These are phyloP conservation scores for Amyloporia xantha DNA, from an alignment of 768 basidiomycete genomes.

Conservation along the genomic window DNA sequence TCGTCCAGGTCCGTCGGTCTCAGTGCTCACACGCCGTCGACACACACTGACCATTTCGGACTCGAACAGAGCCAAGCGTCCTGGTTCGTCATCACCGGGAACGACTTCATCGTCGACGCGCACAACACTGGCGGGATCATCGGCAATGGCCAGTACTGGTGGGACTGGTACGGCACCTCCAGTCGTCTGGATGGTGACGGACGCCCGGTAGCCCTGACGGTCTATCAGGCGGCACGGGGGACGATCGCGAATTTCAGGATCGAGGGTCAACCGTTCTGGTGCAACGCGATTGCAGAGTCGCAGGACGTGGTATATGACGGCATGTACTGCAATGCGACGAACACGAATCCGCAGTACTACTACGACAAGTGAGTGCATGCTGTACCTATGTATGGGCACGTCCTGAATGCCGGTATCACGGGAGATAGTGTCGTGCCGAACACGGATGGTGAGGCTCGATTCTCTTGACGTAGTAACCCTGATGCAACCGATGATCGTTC, in stretches of 20 bases:
- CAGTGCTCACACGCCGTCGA: neutral
- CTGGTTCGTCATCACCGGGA: constrained; percentile 56
- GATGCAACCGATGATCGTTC: neutral
- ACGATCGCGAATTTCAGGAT: constrained; percentile 44
- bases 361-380: constrained; percentile 38
- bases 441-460: constrained; percentile 40
- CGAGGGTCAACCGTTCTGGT: constrained; percentile 54
- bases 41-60: neutral
- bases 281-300: constrained; percentile 48
- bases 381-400: neutral
- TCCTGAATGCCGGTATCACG: constrained; percentile 10
- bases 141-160: constrained; percentile 60
- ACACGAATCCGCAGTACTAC: constrained; percentile 41
- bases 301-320: constrained; percentile 45
- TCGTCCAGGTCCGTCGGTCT: constrained; percentile 39
- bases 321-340: constrained; percentile 54
- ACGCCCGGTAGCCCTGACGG: constrained; percentile 48
- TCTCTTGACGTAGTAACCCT: neutral
- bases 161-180: constrained; percentile 43
- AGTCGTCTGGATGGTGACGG: constrained; percentile 49
- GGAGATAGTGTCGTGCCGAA: constrained; percentile 44
- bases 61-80: constrained; percentile 46
- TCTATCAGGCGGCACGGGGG: constrained; percentile 39
- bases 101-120: constrained; percentile 48
- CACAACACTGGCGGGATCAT: constrained; percentile 50